These are phyloP conservation scores for Penicillium lagena DNA, from an alignment of 495 filamentous ascomycete genomes.

Conservation along the genomic window DNA sequence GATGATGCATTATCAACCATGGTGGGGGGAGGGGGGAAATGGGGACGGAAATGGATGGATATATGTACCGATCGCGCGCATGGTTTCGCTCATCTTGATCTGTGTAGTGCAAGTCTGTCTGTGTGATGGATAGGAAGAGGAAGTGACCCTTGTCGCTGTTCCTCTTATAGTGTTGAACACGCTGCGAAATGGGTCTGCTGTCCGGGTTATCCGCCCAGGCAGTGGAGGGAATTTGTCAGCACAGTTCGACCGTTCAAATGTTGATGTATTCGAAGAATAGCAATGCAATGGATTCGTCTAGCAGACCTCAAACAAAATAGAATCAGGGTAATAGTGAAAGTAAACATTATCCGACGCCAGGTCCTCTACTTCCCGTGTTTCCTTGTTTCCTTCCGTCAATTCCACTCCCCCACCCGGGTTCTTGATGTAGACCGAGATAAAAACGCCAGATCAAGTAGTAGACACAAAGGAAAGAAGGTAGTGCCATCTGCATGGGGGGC, in stretches of 20 bases:
- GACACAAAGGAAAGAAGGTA: constrained; percentile 12
- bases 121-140: no score
- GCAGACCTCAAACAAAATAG: background rate
- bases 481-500: constrained; percentile 3
- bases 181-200: background rate
- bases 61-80: constrained; percentile 23
- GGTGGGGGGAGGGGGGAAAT: background rate
- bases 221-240: constrained; percentile 9
- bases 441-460: constrained; percentile 1
- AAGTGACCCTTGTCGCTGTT: no score
- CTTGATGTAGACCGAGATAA: no score
- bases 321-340: background rate
- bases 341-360: constrained; percentile 16
- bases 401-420: background rate
- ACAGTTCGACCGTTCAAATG: background rate
- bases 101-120: no score
- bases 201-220: background rate
- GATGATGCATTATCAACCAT: background rate
- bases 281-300: no score
- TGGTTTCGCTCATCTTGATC: constrained; percentile 15
- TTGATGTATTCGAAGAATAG: no score
- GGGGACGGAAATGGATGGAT: background rate
- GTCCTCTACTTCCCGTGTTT: constrained; percentile 12
- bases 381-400: constrained; percentile 9
- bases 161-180: background rate